Evolutionary conservation across 257 asterid species (phyloP).

Genomic region (Solanum stenotomum): DNA sequence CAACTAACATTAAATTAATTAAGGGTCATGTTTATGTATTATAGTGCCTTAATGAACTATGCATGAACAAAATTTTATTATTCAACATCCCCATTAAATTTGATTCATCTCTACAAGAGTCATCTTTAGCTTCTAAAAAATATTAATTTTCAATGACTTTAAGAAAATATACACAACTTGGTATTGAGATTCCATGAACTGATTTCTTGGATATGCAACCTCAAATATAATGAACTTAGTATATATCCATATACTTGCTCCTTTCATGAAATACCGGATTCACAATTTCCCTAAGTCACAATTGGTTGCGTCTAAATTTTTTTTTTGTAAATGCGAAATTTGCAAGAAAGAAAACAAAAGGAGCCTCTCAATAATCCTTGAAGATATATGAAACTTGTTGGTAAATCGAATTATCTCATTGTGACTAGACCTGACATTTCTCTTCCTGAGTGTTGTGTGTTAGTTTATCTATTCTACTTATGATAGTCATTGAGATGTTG

Average conservation of each 20-base stretch:
- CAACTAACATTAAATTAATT: too few species aligned
- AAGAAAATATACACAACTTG: neutral
- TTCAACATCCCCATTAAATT: neutral
- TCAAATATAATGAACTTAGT: neutral
- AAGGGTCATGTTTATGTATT: too few species aligned
- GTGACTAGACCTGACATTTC: neutral
- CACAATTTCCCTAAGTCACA: neutral
- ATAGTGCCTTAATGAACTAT: too few species aligned
- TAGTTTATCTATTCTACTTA: neutral
- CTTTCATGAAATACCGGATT: neutral
- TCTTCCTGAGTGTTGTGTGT: neutral
- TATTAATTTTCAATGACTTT: too few species aligned
- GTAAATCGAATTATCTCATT: neutral
- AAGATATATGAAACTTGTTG: neutral
- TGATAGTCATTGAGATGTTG: too few species aligned
- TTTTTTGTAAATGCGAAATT: neutral
- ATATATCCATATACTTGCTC: neutral
- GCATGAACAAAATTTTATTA: neutral
- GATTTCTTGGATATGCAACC: neutral
- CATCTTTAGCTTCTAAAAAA: neutral
- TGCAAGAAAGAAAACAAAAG: neutral
- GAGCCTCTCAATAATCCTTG: neutral
- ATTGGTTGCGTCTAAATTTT: neutral
- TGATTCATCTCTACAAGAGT: neutral
- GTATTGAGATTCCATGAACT: neutral